These are phyloP conservation scores for Calonectria honghensis DNA, from an alignment of 2,329 filamentous ascomycete species.

Conservation along the genomic window DNA sequence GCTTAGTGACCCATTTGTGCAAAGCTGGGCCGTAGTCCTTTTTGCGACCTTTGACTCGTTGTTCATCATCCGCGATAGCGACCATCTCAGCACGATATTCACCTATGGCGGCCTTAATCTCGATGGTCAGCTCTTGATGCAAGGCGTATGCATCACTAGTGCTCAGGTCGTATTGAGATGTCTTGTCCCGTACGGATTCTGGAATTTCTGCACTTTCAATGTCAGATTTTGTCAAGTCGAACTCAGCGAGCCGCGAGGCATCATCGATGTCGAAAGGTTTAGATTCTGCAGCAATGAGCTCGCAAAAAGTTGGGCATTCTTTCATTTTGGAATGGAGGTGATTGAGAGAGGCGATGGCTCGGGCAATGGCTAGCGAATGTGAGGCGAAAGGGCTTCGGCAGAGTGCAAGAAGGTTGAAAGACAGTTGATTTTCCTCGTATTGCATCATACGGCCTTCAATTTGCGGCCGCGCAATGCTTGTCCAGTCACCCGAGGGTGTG, in stretches of 20 bases:
- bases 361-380: slow-evolving; percentile 68
- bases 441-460: slow-evolving; percentile 81
- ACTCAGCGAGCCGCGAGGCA: slow-evolving; percentile 55
- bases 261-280: slow-evolving; percentile 51
- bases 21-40: slow-evolving; percentile 83
- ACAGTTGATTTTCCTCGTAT: slow-evolving; percentile 78
- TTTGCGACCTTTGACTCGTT: slow-evolving; percentile 72
- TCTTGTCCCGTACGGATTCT: slow-evolving; percentile 38
- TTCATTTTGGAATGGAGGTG: slow-evolving; percentile 60
- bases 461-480: slow-evolving; percentile 76
- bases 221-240: slow-evolving; percentile 54
- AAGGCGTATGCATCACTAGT: slow-evolving; percentile 58
- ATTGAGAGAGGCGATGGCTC: slow-evolving; percentile 63
- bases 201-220: slow-evolving; percentile 51
- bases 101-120: slow-evolving; percentile 65
- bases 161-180: slow-evolving; percentile 38
- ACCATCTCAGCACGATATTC: slow-evolving; percentile 70
- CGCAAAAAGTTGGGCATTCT: slow-evolving; percentile 45
- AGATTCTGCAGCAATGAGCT: slow-evolving; percentile 49
- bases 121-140: slow-evolving; percentile 62
- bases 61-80: slow-evolving; percentile 67
- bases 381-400: slow-evolving; percentile 78
- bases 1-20: slow-evolving; percentile 79
- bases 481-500: slow-evolving; percentile 73
- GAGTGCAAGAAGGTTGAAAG: slow-evolving; percentile 87